Evolutionary conservation across 2,329 filamentous ascomycete species (phyloP), one percentile per base, ranked within the genome.

Genomic region (Alternaria brassicicola): DNA sequence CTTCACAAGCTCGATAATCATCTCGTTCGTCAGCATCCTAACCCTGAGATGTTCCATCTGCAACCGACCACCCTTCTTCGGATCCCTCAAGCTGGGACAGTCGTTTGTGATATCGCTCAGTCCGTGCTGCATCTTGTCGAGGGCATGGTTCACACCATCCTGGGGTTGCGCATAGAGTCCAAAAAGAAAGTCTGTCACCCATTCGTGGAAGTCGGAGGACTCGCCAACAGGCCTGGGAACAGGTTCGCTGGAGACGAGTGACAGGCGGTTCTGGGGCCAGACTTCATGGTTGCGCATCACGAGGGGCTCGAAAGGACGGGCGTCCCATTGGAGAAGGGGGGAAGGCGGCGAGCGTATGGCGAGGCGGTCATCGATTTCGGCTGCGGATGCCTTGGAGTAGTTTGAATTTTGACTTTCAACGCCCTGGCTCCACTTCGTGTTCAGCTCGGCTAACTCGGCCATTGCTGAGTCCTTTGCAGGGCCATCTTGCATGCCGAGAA

Each of bases 221-320:
- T 59, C 33, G 12, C 54, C 51, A 3, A 56, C 31, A 2, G 67
- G 62, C 4, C 58, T 56, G 12, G 70, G 59, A 4, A 83, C 83
- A 3, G 91, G 90, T 63, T 88, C 85, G 57, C 92, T 80, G 72
- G 93, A 90, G 15, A 93, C 73, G 3, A 94, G 84, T 10, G 80
- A 78, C 54, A 86, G 80, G 6, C 81, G 78, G 8, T 81, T 76
- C 23, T 83, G 80, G 1, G 91, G 92, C 73, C 83, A 91, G 68
- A 92, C 89, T 64, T 96, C 93, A 1, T 83, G 69, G 0, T 76
- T 50, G 4, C 80, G 59, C 3, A 86, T 83, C 23, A 80, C 75
- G 15, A 97, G 80, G 0, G 92, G 90, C 68, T 96, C 91, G 68
- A 86, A 87, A 2, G 81, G 78, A 15, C 93, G 87, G 1, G 84